Base-by-base conservation (phyloP, 2,329 filamentous ascomycete species). In the Fusarium globosum region DNA sequence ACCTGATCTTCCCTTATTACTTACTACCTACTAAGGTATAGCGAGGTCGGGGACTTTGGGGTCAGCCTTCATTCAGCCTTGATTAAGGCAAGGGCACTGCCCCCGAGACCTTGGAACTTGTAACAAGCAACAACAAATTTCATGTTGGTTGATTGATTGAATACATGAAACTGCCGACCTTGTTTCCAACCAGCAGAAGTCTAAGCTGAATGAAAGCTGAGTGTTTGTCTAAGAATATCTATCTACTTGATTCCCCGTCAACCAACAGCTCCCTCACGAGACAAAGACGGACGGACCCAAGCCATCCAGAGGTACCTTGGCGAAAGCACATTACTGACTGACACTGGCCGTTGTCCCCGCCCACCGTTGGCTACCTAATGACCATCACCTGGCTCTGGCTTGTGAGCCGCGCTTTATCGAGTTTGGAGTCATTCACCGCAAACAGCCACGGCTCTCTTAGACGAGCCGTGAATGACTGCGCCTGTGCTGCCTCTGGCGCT, bases 301-400 rank as follows among this genome's bases (percentile, higher is more conserved):
- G n/a, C 30, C 48, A 26, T 46, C 23, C 45, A 28, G 28, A 23
- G 42, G 30, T 30, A 55, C 52, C 53, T 68, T 45, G 49, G 43
- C 49, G 26, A 46, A 73, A 39, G 53, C 73, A 48, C 57, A 60
- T 49, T 65, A 60, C 55, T 43, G 46, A 41, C 39, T 43, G 52
- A 36, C 39, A 43, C 42, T 35, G 33, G 21, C 30, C 55, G 42
- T 65, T 72, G 55, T 56, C 59, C 63, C 71, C 68, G 57, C 71
- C 53, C 57, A 56, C 60, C 36, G 43, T 70, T 41, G 41, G 45
- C 58, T 41, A 58, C 35, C 48, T 51, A 52, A 67, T 68, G 62
- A 45, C 46, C 71, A 68, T 65, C 71, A 60, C 51, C 65, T 71
- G 71, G 64, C 58, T 51, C 39, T 57, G 57, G 67, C 71, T 71